Conservation (phyloP, 2,329 filamentous ascomycete genomes). For the Colletotrichum echinochloae region DNA sequence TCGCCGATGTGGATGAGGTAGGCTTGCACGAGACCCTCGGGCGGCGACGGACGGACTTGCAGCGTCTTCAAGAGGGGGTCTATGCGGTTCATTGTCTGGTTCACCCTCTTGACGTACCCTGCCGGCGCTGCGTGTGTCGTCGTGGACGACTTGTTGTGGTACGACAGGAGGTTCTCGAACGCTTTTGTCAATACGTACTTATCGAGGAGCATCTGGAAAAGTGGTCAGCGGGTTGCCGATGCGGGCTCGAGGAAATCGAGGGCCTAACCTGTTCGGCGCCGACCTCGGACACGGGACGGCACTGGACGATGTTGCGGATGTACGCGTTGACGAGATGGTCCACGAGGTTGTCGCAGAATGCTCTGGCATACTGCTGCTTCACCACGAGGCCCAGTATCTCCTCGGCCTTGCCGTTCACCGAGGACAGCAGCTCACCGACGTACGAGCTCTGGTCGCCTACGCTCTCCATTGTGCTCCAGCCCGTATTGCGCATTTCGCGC, state of each 20-base stretch:
- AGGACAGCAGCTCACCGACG: conserved; percentile 81
- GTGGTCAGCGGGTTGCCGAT: conserved; percentile 43
- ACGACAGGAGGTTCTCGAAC: conserved; percentile 76
- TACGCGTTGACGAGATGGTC: conserved; percentile 86
- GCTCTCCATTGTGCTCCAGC: conserved; percentile 93
- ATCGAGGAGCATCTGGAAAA: conserved; percentile 86
- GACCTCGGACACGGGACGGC: conserved; percentile 90
- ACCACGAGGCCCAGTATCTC: conserved; percentile 83
- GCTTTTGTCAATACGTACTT: conserved; percentile 90
- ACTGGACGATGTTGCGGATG: conserved; percentile 86
- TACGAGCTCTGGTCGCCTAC: conserved; percentile 96
- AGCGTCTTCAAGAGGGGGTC: conserved; percentile 96
- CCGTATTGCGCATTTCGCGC: conserved; percentile 97
- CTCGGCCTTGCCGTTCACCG: conserved; percentile 76
- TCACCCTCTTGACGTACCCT: conserved; percentile 87
- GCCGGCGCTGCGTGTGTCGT: conserved; percentile 57
- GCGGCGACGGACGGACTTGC: conserved; percentile 90
- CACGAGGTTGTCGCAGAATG: conserved; percentile 96
- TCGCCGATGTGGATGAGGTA: conserved; percentile 98
- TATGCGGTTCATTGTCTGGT: conserved; percentile 84
- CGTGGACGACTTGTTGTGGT: conserved; percentile 62
- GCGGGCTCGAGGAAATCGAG: too few species aligned
- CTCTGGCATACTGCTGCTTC: conserved; percentile 93
- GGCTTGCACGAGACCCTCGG: conserved; percentile 94
- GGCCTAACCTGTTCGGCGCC: conserved; percentile 86